phyloP scores from a whole-genome alignment of 495 filamentous ascomycete species.

The Echria macrotheca region DNA sequence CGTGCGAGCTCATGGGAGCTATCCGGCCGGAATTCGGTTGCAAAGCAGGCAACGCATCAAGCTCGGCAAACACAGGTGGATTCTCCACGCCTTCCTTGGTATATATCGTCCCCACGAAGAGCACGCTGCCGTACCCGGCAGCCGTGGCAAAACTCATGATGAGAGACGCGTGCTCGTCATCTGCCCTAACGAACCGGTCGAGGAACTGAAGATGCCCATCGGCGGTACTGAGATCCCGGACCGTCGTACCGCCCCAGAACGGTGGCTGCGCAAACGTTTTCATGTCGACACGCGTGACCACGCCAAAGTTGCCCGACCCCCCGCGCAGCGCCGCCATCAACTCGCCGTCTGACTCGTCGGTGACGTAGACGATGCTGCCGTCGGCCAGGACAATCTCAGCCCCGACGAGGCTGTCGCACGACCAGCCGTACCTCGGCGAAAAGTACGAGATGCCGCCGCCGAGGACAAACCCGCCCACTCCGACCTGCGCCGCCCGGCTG shows the following conservation, averaged over 20 bases:
- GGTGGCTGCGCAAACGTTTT: slow-evolving; percentile 20
- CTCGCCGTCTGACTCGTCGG: slow-evolving; percentile 22
- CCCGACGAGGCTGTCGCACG: slow-evolving; percentile 44
- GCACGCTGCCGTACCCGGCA: neutral
- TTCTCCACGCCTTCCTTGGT: slow-evolving; percentile 10
- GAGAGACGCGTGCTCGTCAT: slow-evolving; percentile 18
- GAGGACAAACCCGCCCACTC: slow-evolving; percentile 52
- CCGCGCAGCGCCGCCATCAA: slow-evolving; percentile 52
- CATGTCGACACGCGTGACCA: slow-evolving; percentile 40
- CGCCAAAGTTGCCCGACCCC: slow-evolving; percentile 50
- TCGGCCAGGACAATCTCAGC: slow-evolving; percentile 46
- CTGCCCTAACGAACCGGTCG: slow-evolving; percentile 13
- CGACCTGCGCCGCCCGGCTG: slow-evolving; percentile 49
- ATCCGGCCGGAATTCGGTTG: neutral
- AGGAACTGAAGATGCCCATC: slow-evolving; percentile 10
- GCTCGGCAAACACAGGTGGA: slow-evolving; percentile 3
- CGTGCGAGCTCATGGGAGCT: neutral
- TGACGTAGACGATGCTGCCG: slow-evolving; percentile 32
- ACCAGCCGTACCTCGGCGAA: slow-evolving; percentile 41
- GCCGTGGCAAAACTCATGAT: slow-evolving; percentile 14
- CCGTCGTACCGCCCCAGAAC: slow-evolving; percentile 9
- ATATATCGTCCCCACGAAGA: slow-evolving; percentile 11
- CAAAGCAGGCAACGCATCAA: slow-evolving; percentile 6
- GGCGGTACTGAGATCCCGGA: slow-evolving; percentile 5
- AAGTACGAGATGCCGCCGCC: slow-evolving; percentile 51